phyloP scores from a whole-genome alignment of 192 early-diverging fungal genomes.

The Mycoemilia scoparia region DNA sequence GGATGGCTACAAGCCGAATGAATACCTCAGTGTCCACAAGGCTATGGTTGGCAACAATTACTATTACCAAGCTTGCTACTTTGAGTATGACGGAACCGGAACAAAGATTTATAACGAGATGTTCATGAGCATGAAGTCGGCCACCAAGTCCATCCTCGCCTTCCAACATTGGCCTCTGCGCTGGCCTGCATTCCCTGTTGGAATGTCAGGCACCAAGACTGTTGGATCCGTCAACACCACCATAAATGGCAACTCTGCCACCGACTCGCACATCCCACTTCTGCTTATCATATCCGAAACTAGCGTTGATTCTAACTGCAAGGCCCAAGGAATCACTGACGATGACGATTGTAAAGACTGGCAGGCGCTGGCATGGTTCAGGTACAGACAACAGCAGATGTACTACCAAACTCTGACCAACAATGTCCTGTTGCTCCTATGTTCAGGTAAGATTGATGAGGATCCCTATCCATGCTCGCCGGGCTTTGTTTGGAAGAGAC shows the following conservation, averaged over 20 bases:
- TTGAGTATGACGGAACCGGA: constrained; percentile 31
- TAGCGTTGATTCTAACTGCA: constrained; percentile 24
- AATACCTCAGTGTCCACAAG: constrained; percentile 15
- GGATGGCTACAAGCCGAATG: constrained; percentile 20
- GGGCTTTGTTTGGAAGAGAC: constrained; percentile 26
- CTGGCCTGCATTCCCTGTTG: constrained; percentile 24
- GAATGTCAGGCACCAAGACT: constrained; percentile 4
- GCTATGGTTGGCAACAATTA: constrained; percentile 27
- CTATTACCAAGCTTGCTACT: constrained; percentile 31
- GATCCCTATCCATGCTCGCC: constrained; percentile 11
- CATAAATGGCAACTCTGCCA: constrained; percentile 3
- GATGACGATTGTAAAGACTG: constrained; percentile 24
- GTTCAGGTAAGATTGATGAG: constrained; percentile 8
- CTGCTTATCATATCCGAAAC: constrained; percentile 18
- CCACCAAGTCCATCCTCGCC: constrained; percentile 18
- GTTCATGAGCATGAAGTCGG: constrained; percentile 8
- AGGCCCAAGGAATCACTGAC: constrained; percentile 10
- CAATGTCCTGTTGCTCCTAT: constrained; percentile 24
- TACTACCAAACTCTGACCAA: constrained; percentile 31
- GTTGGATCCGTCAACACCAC: background rate
- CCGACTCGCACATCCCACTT: constrained; percentile 12
- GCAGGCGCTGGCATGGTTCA: constrained; percentile 32
- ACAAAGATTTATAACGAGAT: constrained; percentile 21
- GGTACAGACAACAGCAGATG: constrained; percentile 27
- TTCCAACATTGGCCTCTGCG: constrained; percentile 32